phyloP scores from a whole-genome alignment of 225 moss, liverwort and hornwort species.

The Lunularia cruciata region DNA sequence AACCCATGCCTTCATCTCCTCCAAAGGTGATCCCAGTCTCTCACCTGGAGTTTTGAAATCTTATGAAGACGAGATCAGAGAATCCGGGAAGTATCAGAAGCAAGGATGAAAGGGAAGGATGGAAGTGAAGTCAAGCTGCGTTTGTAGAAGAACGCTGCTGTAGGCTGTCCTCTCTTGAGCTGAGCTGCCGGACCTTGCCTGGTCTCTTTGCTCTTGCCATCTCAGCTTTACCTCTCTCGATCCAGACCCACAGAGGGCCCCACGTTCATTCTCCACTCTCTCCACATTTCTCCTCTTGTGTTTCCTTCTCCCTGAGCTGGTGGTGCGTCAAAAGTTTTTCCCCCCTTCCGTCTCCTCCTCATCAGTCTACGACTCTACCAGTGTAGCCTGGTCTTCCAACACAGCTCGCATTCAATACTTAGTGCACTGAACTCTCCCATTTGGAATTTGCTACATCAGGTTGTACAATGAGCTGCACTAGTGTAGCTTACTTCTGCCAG shows the following conservation, averaged over 20 bases:
- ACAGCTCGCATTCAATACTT: background rate
- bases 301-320: background rate
- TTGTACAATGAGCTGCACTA: no score
- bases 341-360: background rate
- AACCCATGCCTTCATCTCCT: no score
- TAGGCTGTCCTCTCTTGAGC: background rate
- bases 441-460: background rate
- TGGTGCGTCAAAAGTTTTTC: background rate
- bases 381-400: background rate
- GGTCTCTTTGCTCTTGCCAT: background rate
- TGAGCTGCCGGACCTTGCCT: no score
- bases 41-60: no score
- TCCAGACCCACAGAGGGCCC: background rate
- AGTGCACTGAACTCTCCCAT: no score
- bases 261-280: conserved; percentile 1
- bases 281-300: background rate
- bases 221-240: background rate
- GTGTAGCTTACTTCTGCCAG: no score
- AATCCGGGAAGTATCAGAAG: no score
- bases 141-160: no score
- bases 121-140: no score
- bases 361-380: background rate
- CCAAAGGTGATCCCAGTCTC: no score
- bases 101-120: no score
- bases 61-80: no score